These are phyloP conservation scores for Russula ochroleuca DNA, from an alignment of 768 basidiomycete genomes.

Conservation along the genomic window DNA sequence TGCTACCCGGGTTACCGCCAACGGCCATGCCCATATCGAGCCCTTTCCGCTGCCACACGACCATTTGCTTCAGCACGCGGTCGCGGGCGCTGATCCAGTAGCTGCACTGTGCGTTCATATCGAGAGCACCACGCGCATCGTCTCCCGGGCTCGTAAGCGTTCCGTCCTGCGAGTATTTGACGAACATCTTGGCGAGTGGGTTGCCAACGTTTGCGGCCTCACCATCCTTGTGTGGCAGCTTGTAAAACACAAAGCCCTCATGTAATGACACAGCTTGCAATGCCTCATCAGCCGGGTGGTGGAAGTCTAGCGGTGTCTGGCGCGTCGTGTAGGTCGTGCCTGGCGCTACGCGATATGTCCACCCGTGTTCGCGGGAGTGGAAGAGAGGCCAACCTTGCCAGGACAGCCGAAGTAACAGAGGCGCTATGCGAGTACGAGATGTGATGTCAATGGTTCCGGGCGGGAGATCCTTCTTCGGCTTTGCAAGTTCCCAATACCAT, in stretches of 20 bases:
- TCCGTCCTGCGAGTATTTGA: slow-evolving; percentile 84
- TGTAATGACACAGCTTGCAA: slow-evolving; percentile 49
- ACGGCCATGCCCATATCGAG: slow-evolving; percentile 49
- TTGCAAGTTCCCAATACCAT: slow-evolving; percentile 92
- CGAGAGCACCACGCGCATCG: slow-evolving; percentile 78
- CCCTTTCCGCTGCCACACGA: slow-evolving; percentile 67
- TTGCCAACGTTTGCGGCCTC: slow-evolving; percentile 93
- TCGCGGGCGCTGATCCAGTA: slow-evolving; percentile 98
- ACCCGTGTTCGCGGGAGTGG: slow-evolving; percentile 82
- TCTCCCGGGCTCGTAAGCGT: slow-evolving; percentile 77
- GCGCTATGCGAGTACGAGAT: slow-evolving; percentile 74
- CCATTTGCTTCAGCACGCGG: slow-evolving; percentile 87
- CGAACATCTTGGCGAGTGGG: slow-evolving; percentile 83
- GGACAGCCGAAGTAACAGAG: slow-evolving; percentile 77
- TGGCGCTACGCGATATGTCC: slow-evolving; percentile 75
- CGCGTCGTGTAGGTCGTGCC: slow-evolving; percentile 44
- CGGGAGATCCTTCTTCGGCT: slow-evolving; percentile 59
- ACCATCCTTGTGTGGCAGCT: slow-evolving; percentile 95
- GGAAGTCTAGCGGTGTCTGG: slow-evolving; percentile 50
- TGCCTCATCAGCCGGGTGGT: slow-evolving; percentile 55
- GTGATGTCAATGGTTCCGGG: slow-evolving; percentile 82
- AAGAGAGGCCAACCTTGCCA: slow-evolving; percentile 88
- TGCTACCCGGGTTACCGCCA: slow-evolving; percentile 36
- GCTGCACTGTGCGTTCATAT: slow-evolving; percentile 90
- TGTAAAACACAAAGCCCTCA: slow-evolving; percentile 68